These are phyloP conservation scores for Hypsizygus ulmarius DNA, from an alignment of 1,284 basidiomycete species.

Conservation along the genomic window DNA sequence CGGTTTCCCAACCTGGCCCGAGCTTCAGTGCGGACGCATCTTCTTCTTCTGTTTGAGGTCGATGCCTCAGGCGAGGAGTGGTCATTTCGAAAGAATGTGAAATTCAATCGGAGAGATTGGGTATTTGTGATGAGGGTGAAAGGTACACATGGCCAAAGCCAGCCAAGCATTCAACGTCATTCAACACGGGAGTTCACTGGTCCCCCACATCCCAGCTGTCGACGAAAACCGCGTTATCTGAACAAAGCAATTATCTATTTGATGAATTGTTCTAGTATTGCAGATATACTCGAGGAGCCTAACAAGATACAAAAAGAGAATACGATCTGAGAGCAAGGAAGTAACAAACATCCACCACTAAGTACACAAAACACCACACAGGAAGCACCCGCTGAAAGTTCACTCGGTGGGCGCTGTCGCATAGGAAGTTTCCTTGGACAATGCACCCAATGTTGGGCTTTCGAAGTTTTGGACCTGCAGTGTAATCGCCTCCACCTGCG, in stretches of 20 bases:
- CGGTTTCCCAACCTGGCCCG: slow-evolving; percentile 47
- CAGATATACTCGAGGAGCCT: slow-evolving; percentile 1
- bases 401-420: slow-evolving; percentile 7
- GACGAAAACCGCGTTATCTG: no score
- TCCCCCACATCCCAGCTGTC: no score
- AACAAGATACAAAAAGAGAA: slow-evolving; percentile 12
- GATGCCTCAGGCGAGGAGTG: slow-evolving; percentile 41
- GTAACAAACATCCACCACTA: slow-evolving; percentile 15
- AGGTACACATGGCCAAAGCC: slow-evolving; percentile 7
- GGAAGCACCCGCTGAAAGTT: background rate
- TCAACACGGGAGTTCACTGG: no score
- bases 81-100: slow-evolving; percentile 30
- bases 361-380: slow-evolving; percentile 9
- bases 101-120: background rate
- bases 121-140: background rate
- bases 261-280: background rate
- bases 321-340: slow-evolving; percentile 19
- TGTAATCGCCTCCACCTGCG: slow-evolving; percentile 34
- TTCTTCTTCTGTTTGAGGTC: slow-evolving; percentile 60
- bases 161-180: background rate
- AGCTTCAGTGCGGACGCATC: slow-evolving; percentile 70
- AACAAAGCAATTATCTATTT: background rate
- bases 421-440: slow-evolving; percentile 1
- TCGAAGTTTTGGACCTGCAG: slow-evolving; percentile 27
- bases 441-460: background rate